Base-by-base conservation (phyloP, 1,284 basidiomycete species). In the Cerrena zonata region DNA sequence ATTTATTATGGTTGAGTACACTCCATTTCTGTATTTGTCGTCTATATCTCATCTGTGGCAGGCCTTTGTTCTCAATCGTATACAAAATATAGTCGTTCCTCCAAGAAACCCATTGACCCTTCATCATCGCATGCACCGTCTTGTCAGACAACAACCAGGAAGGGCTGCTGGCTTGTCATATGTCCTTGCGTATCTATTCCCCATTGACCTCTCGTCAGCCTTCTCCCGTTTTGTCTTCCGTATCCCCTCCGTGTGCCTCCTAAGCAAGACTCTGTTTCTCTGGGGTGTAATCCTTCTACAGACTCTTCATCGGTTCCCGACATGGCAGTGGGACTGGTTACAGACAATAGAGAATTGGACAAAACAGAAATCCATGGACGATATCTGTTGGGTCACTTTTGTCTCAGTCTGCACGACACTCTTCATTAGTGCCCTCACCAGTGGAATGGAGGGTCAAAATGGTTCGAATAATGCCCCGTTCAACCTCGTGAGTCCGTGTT, bases 61-160 rank as follows among this genome's bases (percentile, higher is more conserved):
- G 85, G 80, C 79, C 11, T 66, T 89, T 39, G 61, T 88, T 21
- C 65, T 88, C 47, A 84, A 88, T 58, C 77, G 86, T 30, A 82
- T 89, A 51, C 85, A 87, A 57, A 82, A 89, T 64, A 78, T 86
- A 46, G 81, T 88, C 41, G 79, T 86, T 0, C 86, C 86, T 11
- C 78, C 82, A n/a, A 76, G 78, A 4, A 69, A 69, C 42, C 65
- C 71, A 1, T 66, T 66, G 26, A 55, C 53, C 7, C 58, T 61
- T 46, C 66, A 64, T 36, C 50, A 56, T 38, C 61, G 2, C 47
- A 41, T 54, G 40, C 53, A 38, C 23, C 52, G 49, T 13, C 43
- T 53, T 7, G 41, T 42, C 19, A 4, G 24, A 12, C 30, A 15
- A 15, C 27, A 39, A 36, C n/a, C n/a, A n/a, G n/a, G n/a, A n/a